These are phyloP conservation scores for maize (Zea mays) DNA, from an alignment of 176 grass and related monocot species.

Conservation along the genomic window DNA sequence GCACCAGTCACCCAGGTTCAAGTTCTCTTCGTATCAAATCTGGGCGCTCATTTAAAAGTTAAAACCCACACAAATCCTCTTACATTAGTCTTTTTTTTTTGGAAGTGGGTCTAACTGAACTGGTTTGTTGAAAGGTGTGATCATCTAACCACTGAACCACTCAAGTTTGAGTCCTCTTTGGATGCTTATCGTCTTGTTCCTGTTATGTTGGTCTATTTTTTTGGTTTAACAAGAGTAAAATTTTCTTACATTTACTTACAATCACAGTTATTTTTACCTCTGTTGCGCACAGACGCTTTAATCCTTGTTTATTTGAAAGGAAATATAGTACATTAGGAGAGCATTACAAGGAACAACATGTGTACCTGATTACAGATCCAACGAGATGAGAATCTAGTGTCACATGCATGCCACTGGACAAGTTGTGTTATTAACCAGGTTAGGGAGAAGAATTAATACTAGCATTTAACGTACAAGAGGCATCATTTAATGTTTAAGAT, in stretches of 20 bases:
- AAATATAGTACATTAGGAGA: neutral
- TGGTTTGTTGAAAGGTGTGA: neutral
- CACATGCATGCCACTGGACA: neutral
- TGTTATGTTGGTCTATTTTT: neutral
- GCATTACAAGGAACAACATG: neutral
- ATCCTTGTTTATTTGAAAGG: neutral
- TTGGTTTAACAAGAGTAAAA: neutral
- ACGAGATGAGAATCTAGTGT: neutral
- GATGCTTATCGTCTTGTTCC: neutral
- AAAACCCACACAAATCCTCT: too few species aligned
- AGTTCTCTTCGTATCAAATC: too few species aligned
- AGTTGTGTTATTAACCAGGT: neutral
- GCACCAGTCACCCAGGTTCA: too few species aligned
- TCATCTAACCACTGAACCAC: neutral
- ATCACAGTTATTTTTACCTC: neutral
- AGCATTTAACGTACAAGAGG: neutral
- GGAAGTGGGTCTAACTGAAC: neutral
- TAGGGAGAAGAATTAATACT: neutral
- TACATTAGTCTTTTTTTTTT: neutral
- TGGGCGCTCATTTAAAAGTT: too few species aligned
- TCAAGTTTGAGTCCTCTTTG: neutral
- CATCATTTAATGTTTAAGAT: neutral
- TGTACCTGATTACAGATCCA: neutral
- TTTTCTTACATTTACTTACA: neutral
- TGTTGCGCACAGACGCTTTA: neutral